Evolutionary conservation across 2,329 filamentous ascomycete genomes (phyloP).

Genomic region (Sordariomycetes sp.): DNA sequence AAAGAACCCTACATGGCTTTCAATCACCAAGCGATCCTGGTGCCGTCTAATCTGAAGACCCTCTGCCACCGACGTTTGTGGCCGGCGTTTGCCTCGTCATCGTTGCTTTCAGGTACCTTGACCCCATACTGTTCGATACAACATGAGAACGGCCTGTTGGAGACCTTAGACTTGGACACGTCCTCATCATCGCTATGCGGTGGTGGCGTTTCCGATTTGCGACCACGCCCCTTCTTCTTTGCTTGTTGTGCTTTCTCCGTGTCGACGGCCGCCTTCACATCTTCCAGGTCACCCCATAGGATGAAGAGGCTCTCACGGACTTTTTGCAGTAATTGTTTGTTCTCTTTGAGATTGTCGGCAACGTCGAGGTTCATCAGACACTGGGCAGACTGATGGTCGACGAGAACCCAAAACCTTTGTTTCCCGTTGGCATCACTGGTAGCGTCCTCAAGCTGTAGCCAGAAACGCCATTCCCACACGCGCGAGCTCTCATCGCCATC

Average conservation of each 20-base stretch:
- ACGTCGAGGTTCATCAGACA: slow-evolving; percentile 39
- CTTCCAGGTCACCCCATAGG: slow-evolving; percentile 81
- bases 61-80: slow-evolving; percentile 47
- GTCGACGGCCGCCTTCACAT: slow-evolving; percentile 42
- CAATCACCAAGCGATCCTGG: slow-evolving; percentile 48
- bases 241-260: slow-evolving; percentile 11
- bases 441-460: slow-evolving; percentile 67
- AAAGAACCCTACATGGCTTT: too few relatives aligned
- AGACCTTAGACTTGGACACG: slow-evolving; percentile 14
- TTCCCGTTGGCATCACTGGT: slow-evolving; percentile 22
- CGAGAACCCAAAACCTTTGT: slow-evolving; percentile 54
- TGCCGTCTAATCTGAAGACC: slow-evolving; percentile 56
- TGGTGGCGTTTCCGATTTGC: slow-evolving; percentile 20
- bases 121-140: slow-evolving; percentile 66
- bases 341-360: slow-evolving; percentile 29
- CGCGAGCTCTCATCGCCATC: slow-evolving; percentile 15
- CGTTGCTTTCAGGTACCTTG: slow-evolving; percentile 28
- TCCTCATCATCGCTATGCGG: slow-evolving; percentile 28
- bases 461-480: slow-evolving; percentile 78
- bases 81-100: slow-evolving; percentile 33
- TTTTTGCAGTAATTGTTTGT: too few relatives aligned
- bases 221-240: slow-evolving; percentile 8
- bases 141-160: slow-evolving; percentile 57
- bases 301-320: slow-evolving; percentile 67
- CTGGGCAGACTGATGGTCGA: slow-evolving; percentile 49